Evolutionary conservation across 768 basidiomycete species (phyloP), one percentile per base, ranked within the genome.

Genomic region (Glaciozyma antarctica): DNA sequence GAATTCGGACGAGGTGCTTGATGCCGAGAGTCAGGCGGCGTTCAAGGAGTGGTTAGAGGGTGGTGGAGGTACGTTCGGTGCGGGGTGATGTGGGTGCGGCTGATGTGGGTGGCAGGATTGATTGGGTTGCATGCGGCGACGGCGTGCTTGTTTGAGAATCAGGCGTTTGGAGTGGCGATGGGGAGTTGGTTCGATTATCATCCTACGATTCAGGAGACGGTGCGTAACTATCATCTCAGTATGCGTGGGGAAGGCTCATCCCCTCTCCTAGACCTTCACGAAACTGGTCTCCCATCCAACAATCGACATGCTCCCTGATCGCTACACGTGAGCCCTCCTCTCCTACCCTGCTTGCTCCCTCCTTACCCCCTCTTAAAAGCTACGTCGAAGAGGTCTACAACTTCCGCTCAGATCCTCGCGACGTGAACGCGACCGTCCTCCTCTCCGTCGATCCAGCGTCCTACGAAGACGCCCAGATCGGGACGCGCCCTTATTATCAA

Each of bases 171-270:
- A 2, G 67, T 73, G 26, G 75, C 74, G 19, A 73, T 79, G 38
- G 78, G 78, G 69, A 74, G 76, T 19, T 61, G 75, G 47, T 79
- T 79, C 54, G 77, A 79, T 62, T 79, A 77, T 68, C 78, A 79
- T 64, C 78, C 78, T 1, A 52, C 64, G 5, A 54, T 79, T 21
- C 75, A 76, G 58, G 64, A 72, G 21, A 77, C 76, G 17, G 78
- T 78, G 30, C 60, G 75, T 73, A 22, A 1, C 15, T 28, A 22
- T 8, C 28, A 28, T 22, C 45, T 41, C 21, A 0, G 7, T 5
- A 32, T 19, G 22, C 21, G 2, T 48, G 38, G 10, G 5, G 34
- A 10, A 41, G 38, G 13, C 5, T 34, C 19, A 19, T 9, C 17
- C 21, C 19, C 53, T 34, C 53, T 19, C 8, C 21, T 22, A 24